phyloP scores from a whole-genome alignment of 768 basidiomycete species.

The Goffeauzyma gilvescens region DNA sequence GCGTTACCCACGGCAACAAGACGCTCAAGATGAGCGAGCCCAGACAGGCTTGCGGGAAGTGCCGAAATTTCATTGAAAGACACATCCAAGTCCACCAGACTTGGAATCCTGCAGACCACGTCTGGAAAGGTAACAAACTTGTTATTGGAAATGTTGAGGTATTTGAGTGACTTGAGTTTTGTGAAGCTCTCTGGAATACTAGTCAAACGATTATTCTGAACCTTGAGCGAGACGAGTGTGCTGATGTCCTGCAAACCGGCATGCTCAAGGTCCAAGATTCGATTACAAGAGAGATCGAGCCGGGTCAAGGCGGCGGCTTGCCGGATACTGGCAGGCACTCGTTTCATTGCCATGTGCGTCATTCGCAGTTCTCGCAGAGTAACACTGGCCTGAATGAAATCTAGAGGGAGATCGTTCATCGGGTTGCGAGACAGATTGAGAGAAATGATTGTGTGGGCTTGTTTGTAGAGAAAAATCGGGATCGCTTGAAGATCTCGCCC shows the following conservation, averaged over 20 bases:
- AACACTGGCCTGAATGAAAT: conserved; percentile 79
- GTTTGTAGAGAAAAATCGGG: conserved; percentile 64
- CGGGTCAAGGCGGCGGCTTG: conserved; percentile 54
- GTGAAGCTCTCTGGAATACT: conserved; percentile 71
- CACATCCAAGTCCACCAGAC: conserved; percentile 68
- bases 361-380: conserved; percentile 67
- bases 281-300: conserved; percentile 77
- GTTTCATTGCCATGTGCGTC: conserved; percentile 83
- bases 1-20: conserved; percentile 74
- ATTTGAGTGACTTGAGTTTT: conserved; percentile 47
- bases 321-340: conserved; percentile 65
- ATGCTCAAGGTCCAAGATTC: conserved; percentile 72
- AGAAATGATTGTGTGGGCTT: conserved; percentile 62
- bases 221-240: conserved; percentile 46
- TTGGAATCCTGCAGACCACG: conserved; percentile 52
- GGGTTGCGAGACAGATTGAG: conserved; percentile 85
- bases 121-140: conserved; percentile 59
- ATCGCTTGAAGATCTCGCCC: conserved; percentile 66
- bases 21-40: conserved; percentile 47
- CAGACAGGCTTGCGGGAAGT: conserved; percentile 61
- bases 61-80: conserved; percentile 80
- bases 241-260: conserved; percentile 61
- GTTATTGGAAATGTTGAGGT: conserved; percentile 89
- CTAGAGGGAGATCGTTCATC: conserved; percentile 85
- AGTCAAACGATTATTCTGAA: conserved; percentile 83